phyloP scores from a whole-genome alignment of 1,284 basidiomycete genomes.

The Irpex rosettiformis region DNA sequence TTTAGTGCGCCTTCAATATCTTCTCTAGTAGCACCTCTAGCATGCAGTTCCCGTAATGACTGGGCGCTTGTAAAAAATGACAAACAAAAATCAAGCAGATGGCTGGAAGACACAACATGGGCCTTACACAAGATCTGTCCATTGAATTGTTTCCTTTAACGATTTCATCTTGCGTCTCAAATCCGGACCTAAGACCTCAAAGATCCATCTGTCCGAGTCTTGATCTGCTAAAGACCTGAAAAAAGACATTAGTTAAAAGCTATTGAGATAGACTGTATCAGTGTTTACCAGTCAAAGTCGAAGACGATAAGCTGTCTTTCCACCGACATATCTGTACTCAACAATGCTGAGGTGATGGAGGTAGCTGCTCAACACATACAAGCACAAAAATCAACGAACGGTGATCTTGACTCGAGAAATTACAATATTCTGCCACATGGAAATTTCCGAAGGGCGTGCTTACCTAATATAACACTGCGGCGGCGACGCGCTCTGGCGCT shows the following conservation, averaged over 20 bases:
- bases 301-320: conserved; percentile 85
- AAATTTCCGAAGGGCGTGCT: conserved; percentile 15
- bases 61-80: conserved; percentile 55
- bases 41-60: conserved; percentile 69
- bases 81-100: conserved; percentile 1
- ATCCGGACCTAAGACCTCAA: conserved; percentile 87
- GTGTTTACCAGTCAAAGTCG: conserved; percentile 91
- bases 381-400: neutral
- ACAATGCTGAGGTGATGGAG: conserved; percentile 5
- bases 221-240: conserved; percentile 87
- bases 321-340: conserved; percentile 33
- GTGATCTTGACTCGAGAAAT: neutral
- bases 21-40: conserved; percentile 61
- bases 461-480: conserved; percentile 28
- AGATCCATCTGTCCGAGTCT: conserved; percentile 95
- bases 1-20: conserved; percentile 79
- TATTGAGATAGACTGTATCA: conserved; percentile 8
- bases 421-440: no score
- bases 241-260: neutral
- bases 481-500: conserved; percentile 15
- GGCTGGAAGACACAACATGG: conserved; percentile 5
- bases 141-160: conserved; percentile 70
- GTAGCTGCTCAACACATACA: neutral
- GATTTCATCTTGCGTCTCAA: conserved; percentile 83
- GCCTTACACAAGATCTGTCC: conserved; percentile 92